Percentiles rank a stretch among this genome's conserved stretches.
phyloP scores from a whole-genome alignment of 768 basidiomycete genomes.

The Lentinula edodes region DNA sequence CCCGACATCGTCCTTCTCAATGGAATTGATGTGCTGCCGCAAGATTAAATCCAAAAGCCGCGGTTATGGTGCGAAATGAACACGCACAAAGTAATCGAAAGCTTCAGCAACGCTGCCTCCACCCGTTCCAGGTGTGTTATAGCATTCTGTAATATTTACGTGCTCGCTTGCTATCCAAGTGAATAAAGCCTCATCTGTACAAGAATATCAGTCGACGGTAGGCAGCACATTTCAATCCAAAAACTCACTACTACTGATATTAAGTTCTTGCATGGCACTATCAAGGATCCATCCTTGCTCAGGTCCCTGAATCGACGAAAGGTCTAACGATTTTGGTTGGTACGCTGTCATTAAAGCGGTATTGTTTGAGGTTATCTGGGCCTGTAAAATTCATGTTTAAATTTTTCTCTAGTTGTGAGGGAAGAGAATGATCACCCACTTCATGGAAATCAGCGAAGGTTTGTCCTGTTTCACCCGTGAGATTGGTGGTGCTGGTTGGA shows the following conservation, averaged over 20 bases:
- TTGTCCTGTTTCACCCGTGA: neutral
- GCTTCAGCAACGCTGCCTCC: neutral
- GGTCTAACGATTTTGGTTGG: neutral
- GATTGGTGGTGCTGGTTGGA: neutral
- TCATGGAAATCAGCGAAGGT: conserved; percentile 5
- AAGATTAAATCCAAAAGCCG: neutral
- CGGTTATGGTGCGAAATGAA: neutral
- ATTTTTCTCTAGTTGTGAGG: neutral
- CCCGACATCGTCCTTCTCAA: conserved; percentile 11
- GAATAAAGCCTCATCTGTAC: neutral
- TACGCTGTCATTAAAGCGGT: conserved; percentile 3
- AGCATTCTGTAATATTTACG: conserved; percentile 1
- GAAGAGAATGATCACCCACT: neutral
- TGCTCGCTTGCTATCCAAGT: conserved; percentile 6
- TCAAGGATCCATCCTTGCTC: neutral
- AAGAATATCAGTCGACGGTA: neutral
- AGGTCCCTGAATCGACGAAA: neutral
- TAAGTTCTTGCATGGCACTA: conserved; percentile 1
- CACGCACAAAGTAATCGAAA: neutral
- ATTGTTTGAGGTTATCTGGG: conserved; percentile 3
- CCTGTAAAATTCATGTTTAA: neutral
- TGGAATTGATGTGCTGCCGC: conserved; percentile 6
- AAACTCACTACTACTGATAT: conserved; percentile 1
- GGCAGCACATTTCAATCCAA: neutral
- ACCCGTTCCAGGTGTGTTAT: neutral